Percentiles rank a stretch among this genome's conserved stretches.
Evolutionary conservation across 2,329 filamentous ascomycete species (phyloP).

Genomic region (Coleophoma crateriformis): DNA sequence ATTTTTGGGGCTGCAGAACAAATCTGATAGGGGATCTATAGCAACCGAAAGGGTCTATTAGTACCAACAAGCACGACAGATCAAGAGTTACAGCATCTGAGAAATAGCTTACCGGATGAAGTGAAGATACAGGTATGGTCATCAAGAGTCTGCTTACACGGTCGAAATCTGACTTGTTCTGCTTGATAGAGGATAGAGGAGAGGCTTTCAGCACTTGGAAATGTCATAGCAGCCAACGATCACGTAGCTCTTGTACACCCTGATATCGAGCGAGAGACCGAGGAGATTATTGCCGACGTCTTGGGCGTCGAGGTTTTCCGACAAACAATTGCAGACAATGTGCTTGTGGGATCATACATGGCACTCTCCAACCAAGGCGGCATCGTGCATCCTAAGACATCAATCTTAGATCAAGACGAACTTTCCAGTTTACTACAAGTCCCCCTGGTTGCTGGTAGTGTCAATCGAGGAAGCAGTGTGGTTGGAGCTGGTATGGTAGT

Average conservation of each 20-base stretch:
- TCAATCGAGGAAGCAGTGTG: slow-evolving; percentile 89
- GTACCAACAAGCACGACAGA: slow-evolving; percentile 95
- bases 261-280: slow-evolving; percentile 93
- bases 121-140: slow-evolving; percentile 67
- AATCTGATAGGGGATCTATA: slow-evolving; percentile 26
- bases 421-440: slow-evolving; percentile 90
- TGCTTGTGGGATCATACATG: slow-evolving; percentile 96
- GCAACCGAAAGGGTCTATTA: slow-evolving; percentile 93
- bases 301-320: slow-evolving; percentile 84
- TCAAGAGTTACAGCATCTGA: slow-evolving; percentile 95
- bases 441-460: slow-evolving; percentile 86
- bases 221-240: slow-evolving; percentile 95
- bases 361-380: slow-evolving; percentile 91
- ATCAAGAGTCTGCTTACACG: background rate
- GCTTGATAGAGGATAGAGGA: slow-evolving; percentile 81
- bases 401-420: slow-evolving; percentile 97
- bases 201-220: slow-evolving; percentile 88
- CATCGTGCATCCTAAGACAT: slow-evolving; percentile 95
- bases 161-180: background rate
- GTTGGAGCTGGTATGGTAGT: slow-evolving; percentile 97
- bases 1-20: background rate
- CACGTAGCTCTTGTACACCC: slow-evolving; percentile 95
- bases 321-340: slow-evolving; percentile 95
- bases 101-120: slow-evolving; percentile 85
- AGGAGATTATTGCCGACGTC: slow-evolving; percentile 97